phyloP scores from a whole-genome alignment of 202 grass and related monocot species.

The Cymbopogon flexuosus region DNA sequence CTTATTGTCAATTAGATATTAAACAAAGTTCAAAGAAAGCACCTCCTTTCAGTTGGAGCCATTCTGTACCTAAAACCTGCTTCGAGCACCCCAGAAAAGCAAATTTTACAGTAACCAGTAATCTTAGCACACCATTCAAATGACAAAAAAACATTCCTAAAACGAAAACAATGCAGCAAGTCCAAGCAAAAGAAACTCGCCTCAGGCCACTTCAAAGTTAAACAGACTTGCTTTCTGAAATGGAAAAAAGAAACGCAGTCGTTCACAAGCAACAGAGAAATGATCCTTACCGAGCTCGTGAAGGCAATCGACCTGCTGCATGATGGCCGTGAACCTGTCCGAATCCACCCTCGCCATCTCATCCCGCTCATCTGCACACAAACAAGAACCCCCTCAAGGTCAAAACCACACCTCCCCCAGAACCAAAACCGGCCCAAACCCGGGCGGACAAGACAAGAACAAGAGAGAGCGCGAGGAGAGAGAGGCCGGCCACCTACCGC shows the following conservation, averaged over 20 bases:
- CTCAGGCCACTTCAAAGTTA: background rate
- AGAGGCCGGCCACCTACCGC: slow-evolving; percentile 32
- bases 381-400: background rate
- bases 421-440: background rate
- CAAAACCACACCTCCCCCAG: background rate
- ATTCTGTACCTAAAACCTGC: background rate
- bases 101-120: background rate
- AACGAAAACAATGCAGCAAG: background rate
- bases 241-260: background rate
- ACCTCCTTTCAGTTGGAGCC: background rate
- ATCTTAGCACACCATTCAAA: background rate
- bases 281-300: slow-evolving; percentile 60
- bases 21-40: background rate
- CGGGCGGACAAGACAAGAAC: background rate
- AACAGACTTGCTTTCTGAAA: background rate
- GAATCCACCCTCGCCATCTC: slow-evolving; percentile 61
- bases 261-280: background rate
- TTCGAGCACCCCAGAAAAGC: background rate
- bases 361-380: slow-evolving; percentile 65
- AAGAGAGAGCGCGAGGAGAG: background rate
- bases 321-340: slow-evolving; percentile 66
- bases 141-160: background rate
- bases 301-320: slow-evolving; percentile 75
- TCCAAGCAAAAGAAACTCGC: background rate
- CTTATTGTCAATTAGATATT: background rate